Percentiles rank a stretch among this genome's conserved stretches.
Conservation (phyloP, 352 stramenopile species). For the Elongisporangium undulatum region DNA sequence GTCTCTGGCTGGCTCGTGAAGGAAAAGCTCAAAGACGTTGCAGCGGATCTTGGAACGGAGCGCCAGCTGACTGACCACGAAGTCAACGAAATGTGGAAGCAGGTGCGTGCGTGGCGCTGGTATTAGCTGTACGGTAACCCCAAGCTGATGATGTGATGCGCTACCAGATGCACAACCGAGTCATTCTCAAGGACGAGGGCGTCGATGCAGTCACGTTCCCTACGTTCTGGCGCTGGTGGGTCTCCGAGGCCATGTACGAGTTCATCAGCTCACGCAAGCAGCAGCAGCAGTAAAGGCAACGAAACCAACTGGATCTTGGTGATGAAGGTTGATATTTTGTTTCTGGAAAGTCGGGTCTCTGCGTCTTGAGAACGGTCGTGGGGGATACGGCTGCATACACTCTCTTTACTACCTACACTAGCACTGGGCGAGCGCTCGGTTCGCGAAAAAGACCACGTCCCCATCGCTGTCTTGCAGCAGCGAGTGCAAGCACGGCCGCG, state of each 20-base stretch:
- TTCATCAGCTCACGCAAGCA: conserved; percentile 6
- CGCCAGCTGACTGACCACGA: conserved; percentile 26
- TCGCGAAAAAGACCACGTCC: conserved; percentile 94
- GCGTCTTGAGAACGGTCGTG: neutral
- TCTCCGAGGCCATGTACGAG: conserved; percentile 32
- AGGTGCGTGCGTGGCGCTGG: conserved; percentile 7
- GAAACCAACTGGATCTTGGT: neutral
- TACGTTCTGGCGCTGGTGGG: conserved; percentile 54
- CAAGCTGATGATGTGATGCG: neutral
- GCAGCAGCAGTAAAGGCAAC: conserved; percentile 3
- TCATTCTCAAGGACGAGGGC: neutral
- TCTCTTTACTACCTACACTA: conserved; percentile 18
- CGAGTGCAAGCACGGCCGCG: conserved; percentile 82
- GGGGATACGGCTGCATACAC: neutral
- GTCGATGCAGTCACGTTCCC: conserved; percentile 22
- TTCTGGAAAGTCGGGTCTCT: neutral
- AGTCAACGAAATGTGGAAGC: conserved; percentile 50
- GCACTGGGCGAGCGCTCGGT: conserved; percentile 59
- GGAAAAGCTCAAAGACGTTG: conserved; percentile 26
- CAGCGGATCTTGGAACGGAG: conserved; percentile 22
- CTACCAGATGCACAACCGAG: conserved; percentile 3
- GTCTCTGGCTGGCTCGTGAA: conserved; percentile 15
- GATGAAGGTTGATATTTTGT: conserved; percentile 1
- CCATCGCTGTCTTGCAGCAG: conserved; percentile 89
- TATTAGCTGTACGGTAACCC: neutral